Evolutionary conservation across 805 yeast genomes (phyloP), one percentile per base, ranked within the genome.

Genomic region (Kluyveromyces dobzhanskii): DNA sequence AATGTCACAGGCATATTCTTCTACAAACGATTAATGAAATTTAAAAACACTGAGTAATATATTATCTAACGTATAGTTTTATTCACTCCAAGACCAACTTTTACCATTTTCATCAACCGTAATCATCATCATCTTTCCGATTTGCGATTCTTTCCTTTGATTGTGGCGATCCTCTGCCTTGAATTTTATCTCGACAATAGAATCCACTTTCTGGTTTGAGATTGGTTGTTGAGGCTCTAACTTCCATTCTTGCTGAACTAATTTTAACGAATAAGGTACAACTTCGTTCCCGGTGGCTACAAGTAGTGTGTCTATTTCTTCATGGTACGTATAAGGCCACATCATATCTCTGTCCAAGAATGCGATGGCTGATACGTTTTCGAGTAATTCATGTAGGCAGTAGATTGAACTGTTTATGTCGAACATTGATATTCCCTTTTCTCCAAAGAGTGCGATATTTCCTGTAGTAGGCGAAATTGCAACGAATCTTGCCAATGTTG

Each of bases 401-500:
- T 74, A 62, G 3, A 54, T 32, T 6, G 67, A 67, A 1, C 85
- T 85, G 50, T 80, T 79, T 14, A 79, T 53, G 8, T 76, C 76
- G 49, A 56, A 72, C 0, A 80, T 30, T 4, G 33, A 13, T 12
- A 56, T 12, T 4, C 24, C 28, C 25, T 40, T 42, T 11, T 40
- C 32, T 17, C 23, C 32, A 10, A 67, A 44, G 0, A 67, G 50
- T 3, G 72, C 71, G 32, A 81, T 66, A 32, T 65, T 61, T 0
- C 86, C 88, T 1, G 75, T 59, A 34, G 71, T 75, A 47, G 71
- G 67, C 0, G 81, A 74, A 17, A 79, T 67, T 3, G 74, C 64
- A 3, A 69, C 54, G 12, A 64, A 53, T 2, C 45, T 44, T 14
- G 54, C 62, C 4, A 42, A 47, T 4, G 44, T 37, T 7, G 51